Evolutionary conservation across 2,329 filamentous ascomycete genomes (phyloP), one percentile per base, ranked within the genome.

Genomic region (Hymenoscyphus fructigenus): DNA sequence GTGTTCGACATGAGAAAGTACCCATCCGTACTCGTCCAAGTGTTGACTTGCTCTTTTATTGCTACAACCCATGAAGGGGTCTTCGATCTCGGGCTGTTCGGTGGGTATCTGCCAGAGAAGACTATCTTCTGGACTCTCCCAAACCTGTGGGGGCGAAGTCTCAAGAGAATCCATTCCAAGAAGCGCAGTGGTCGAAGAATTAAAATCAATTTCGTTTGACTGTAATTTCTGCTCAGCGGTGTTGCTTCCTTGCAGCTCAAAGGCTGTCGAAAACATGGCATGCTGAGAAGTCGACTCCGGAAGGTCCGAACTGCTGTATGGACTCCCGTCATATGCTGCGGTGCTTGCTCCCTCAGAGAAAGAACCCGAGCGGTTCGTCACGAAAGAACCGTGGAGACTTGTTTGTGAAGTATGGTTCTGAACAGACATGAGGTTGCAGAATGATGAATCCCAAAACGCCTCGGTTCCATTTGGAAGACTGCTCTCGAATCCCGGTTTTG

Each of bases 41-140:
- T 64, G 26, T 14, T 69, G 67, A 41, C 44, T 65, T 38, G 60
- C 64, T 44, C 41, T 63, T 36, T 67, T 66, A 17, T 61, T 66
- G 28, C 62, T 62, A 64, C 67, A 69, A 2, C 67, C 67, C 67
- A 69, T 69, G 34, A 69, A 69, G 2, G 67, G 67, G 53, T 67
- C 65, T 15, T 65, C 65, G n/a, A 32, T 61, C 58, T 50, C 38
- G 38, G 34, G 28, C 20, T 36, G 44, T 57, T 55, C 44, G 28
- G 32, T 23, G n/a, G 38, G 28, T 23, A 17, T 20, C 44, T 32
- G 47, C 23, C 53, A 41, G n/a, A n/a, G 17, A n/a, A 23, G 12
- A 10, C 23, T 57, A 28, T 29, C 34, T n/a, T 10, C 36, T 15
- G 57, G 10, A 23, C 38, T 38, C 23, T 44, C n/a, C 34, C 57